Evolutionary conservation across 176 grass and related monocot species (phyloP), one percentile per base, ranked within the genome.

Genomic region (Poa pratensis): DNA sequence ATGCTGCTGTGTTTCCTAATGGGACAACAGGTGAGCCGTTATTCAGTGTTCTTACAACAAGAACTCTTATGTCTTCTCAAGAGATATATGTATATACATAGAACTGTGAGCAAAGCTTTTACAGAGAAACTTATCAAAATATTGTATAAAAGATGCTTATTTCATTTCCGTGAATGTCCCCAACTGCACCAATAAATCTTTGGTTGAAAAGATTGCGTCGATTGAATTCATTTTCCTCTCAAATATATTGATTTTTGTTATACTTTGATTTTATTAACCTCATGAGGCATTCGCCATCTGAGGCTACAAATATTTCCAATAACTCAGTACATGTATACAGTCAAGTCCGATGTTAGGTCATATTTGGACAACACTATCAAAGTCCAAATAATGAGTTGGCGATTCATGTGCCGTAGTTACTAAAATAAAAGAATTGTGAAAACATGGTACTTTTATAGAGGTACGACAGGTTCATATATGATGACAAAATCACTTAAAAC

Each of bases 1-100:
- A 89, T 73, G 54, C 17, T 60, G 90, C 91, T 75, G 85, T 80
- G 53, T 99, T 98, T 86, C 96, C 93, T 80, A 99, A 96, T 92
- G 91, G 96, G 26, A 99, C 93, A 9, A 96, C 96, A 81, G 96
- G 96, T 96, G 75, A 89, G 82, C 19, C 1, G 9, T 37, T 83
- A 67, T 73, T 76, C 40, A 45, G 12, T 19, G n/a, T 35, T 75
- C 28, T 65, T 68, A 28, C 23, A 53, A 70, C 48, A 30, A 50
- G 35, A 49, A 63, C 4, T 49, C 23, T 28, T 64, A 40, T 49
- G 13, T 55, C 77, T 80, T 62, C 16, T 64, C 0, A 5, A 30
- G 5, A 79, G 43, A 30, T 49, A 30, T 65, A 65, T 81, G 39
- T 8, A 2, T 78, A 5, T 83, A 1, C 39, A 70, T 23, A 15